These are phyloP conservation scores for Fraxinus pennsylvanica DNA, from an alignment of 257 asterid genomes.

Conservation along the genomic window DNA sequence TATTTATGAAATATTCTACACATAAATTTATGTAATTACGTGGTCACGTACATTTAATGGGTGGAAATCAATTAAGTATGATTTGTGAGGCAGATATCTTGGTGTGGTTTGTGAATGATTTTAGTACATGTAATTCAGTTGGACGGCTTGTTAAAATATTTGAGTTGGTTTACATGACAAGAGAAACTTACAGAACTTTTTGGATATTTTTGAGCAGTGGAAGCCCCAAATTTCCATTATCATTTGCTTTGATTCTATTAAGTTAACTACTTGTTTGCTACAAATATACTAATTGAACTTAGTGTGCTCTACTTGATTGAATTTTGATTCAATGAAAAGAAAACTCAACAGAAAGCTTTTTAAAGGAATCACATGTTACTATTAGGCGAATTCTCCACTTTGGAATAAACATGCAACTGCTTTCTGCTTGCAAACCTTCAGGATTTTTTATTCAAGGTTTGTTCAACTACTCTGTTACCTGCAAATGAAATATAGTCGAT, in stretches of 20 bases:
- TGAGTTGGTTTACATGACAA: neutral
- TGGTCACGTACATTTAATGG: neutral
- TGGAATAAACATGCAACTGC: neutral
- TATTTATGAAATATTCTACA: neutral
- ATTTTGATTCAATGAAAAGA: neutral
- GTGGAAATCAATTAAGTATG: neutral
- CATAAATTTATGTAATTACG: neutral
- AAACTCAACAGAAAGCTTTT: neutral
- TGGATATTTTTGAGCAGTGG: neutral
- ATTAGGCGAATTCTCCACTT: neutral
- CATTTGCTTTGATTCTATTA: neutral
- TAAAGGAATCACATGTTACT: neutral
- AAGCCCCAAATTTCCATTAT: neutral
- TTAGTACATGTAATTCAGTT: neutral
- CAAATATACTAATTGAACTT: neutral
- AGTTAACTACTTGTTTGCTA: neutral
- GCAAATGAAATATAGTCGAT: neutral
- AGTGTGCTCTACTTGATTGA: neutral
- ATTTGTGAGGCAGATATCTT: neutral
- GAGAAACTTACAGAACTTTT: neutral
- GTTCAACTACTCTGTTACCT: neutral
- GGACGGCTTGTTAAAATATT: neutral
- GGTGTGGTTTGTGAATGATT: neutral
- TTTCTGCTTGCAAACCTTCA: neutral
- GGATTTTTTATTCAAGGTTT: neutral